Conservation (phyloP, 2,329 filamentous ascomycete genomes). For the Cercospora sojina region DNA sequence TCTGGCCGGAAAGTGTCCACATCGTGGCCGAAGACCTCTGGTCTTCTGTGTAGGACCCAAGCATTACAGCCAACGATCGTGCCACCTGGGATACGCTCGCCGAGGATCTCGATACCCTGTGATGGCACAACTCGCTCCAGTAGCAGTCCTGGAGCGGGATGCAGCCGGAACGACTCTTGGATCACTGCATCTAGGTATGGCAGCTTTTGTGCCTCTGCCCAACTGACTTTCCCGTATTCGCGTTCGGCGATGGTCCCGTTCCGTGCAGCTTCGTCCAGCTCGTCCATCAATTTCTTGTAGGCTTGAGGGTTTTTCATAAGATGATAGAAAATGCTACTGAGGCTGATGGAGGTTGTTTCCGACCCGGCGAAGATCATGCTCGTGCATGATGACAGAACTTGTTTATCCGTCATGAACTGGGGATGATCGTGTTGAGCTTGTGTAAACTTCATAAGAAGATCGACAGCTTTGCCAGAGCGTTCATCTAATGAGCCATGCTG, state of each 20-base stretch:
- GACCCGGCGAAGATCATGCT: slow-evolving; percentile 67
- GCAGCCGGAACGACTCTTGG: slow-evolving; percentile 74
- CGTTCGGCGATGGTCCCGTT: slow-evolving; percentile 49
- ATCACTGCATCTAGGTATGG: slow-evolving; percentile 75
- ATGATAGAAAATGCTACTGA: slow-evolving; percentile 71
- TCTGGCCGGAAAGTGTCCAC: slow-evolving; percentile 67
- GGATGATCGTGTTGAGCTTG: slow-evolving; percentile 66
- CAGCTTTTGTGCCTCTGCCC: slow-evolving; percentile 67
- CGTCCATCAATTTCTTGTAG: slow-evolving; percentile 57
- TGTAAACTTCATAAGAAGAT: slow-evolving; percentile 71
- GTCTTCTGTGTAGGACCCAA: slow-evolving; percentile 70
- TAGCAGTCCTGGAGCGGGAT: slow-evolving; percentile 70
- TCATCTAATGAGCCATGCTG: slow-evolving; percentile 41
- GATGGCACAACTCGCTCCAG: slow-evolving; percentile 71
- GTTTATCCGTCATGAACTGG: slow-evolving; percentile 67
- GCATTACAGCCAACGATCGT: slow-evolving; percentile 73
- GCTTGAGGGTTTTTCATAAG: slow-evolving; percentile 62
- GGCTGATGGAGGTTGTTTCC: slow-evolving; percentile 75
- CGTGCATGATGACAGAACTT: slow-evolving; percentile 70
- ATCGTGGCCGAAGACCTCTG: slow-evolving; percentile 67
- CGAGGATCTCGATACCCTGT: slow-evolving; percentile 63
- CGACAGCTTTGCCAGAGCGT: slow-evolving; percentile 47
- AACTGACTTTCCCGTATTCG: slow-evolving; percentile 61
- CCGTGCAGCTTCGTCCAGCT: slow-evolving; percentile 61
- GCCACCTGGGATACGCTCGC: slow-evolving; percentile 62